Evolutionary conservation across 768 basidiomycete genomes (phyloP).

Genomic region (Podaxis mareebaensis): DNA sequence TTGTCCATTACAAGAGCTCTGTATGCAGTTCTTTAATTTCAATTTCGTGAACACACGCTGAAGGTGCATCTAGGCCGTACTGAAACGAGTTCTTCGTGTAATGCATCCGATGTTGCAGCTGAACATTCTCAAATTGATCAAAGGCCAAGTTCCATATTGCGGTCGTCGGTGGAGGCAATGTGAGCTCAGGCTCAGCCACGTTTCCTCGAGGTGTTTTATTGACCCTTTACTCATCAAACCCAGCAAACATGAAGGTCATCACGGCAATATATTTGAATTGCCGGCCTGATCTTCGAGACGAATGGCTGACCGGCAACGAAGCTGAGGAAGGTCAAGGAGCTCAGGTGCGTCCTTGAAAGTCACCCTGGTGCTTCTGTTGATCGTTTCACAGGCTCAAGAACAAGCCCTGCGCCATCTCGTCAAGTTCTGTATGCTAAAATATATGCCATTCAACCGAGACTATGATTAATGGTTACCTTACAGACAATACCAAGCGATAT

Average conservation of each 20-base stretch:
- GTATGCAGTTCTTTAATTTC: constrained; percentile 43
- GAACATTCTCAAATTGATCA: constrained; percentile 94
- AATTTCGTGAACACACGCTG: background rate
- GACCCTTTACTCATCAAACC: constrained; percentile 10
- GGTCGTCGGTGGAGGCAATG: constrained; percentile 98
- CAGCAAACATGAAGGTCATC: constrained; percentile 99
- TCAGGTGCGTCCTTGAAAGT: constrained; percentile 49
- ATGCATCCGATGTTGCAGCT: constrained; percentile 93
- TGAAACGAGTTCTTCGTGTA: constrained; percentile 93
- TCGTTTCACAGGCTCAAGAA: constrained; percentile 76
- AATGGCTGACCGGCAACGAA: constrained; percentile 94
- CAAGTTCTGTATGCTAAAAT: constrained; percentile 78
- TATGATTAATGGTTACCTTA: background rate
- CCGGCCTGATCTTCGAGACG: constrained; percentile 93
- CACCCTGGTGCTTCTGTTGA: constrained; percentile 3
- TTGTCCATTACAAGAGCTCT: constrained; percentile 98
- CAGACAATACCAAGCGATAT: constrained; percentile 92
- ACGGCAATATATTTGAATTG: constrained; percentile 98
- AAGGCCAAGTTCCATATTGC: constrained; percentile 98
- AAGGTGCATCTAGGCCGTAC: constrained; percentile 65
- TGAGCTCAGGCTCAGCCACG: constrained; percentile 35
- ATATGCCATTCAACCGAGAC: background rate
- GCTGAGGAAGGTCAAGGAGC: constrained; percentile 92
- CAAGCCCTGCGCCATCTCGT: constrained; percentile 91
- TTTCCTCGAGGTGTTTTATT: constrained; percentile 11